Conservation (phyloP, 768 basidiomycete species). For the Collybia nuda region DNA sequence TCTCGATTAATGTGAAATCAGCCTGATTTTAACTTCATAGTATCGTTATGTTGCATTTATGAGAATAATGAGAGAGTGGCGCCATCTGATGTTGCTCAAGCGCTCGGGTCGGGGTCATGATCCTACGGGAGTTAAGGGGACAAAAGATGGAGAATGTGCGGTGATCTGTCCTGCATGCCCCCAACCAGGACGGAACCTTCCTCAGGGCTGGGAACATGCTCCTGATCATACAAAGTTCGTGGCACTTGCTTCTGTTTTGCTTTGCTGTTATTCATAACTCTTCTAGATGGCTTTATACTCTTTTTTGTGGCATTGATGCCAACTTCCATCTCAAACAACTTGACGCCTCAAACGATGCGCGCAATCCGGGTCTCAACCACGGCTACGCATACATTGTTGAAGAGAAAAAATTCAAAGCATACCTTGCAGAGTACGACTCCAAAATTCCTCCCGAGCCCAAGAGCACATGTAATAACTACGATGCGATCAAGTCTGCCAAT, state of each 20-base stretch:
- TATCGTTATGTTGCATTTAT: neutral
- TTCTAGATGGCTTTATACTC: slow-evolving; percentile 8
- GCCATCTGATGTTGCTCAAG: neutral
- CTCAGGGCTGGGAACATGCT: slow-evolving; percentile 17
- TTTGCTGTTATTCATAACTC: neutral
- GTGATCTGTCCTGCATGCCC: slow-evolving; percentile 28
- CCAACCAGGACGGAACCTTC: slow-evolving; percentile 20
- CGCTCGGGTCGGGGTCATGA: neutral
- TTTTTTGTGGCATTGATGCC: slow-evolving; percentile 18
- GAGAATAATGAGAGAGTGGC: neutral
- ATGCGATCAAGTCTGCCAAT: neutral
- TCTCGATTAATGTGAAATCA: neutral
- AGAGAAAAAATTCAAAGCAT: neutral
- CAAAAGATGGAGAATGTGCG: slow-evolving; percentile 16
- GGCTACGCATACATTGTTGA: slow-evolving; percentile 12
- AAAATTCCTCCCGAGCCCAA: neutral
- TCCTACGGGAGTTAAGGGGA: slow-evolving; percentile 7
- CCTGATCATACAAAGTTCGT: slow-evolving; percentile 3
- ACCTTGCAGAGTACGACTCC: neutral
- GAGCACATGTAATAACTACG: slow-evolving; percentile 1
- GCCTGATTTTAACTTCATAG: neutral
- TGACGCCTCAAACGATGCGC: slow-evolving; percentile 14
- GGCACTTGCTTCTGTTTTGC: neutral
- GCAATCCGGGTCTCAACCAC: slow-evolving; percentile 13
- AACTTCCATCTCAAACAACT: slow-evolving; percentile 20